Base-by-base conservation (phyloP, 179 eudicot species). In the Beta corolliflora region DNA sequence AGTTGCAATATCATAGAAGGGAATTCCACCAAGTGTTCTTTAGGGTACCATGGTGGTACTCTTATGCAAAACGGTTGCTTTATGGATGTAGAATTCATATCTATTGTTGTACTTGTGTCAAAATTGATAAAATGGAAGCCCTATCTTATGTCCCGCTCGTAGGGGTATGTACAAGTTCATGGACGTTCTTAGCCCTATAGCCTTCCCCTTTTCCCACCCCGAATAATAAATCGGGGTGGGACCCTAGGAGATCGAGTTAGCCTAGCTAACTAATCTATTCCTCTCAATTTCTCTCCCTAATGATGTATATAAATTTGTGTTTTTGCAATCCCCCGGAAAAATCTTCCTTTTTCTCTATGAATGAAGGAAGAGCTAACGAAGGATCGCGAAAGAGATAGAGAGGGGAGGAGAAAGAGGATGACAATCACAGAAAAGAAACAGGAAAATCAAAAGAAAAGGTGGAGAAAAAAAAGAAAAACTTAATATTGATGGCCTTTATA, bases 41-140 rank as follows among this genome's bases (percentile, higher is more conserved):
- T 56, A 19, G 81, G 78, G 63, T 76, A 77, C 86, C 86, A 84
- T 71, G 82, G 76, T 31, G 76, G 82, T 58, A 58, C 65, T n/a
- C 23, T 44, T 12, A 83, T 2, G 64, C 85, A 83, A 13, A 31
- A 16, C 7, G 54, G 46, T 13, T 74, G 45, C 6, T 9, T 8
- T 7, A 46, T 66, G n/a, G 44, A 36, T 36, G 75, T 31, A 21
- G 14, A 5, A 73, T 52, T 53, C 45, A 13, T 13, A 11, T 48
- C 14, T 25, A 5, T 19, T 71, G 31, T 7, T 14, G 19, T 15
- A 15, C 18, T 16, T 21, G 14, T 63, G 19, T 21, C 9, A 63
- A 2, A 63, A 23, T 4, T 10, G 14, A 63, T n/a, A 63, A 63
- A 21, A 9, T 19, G 5, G 1, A 1, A 68, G 31, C 74, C 54